These are phyloP conservation scores for Anisodus acutangulus DNA, from an alignment of 257 asterid genomes.

Conservation along the genomic window DNA sequence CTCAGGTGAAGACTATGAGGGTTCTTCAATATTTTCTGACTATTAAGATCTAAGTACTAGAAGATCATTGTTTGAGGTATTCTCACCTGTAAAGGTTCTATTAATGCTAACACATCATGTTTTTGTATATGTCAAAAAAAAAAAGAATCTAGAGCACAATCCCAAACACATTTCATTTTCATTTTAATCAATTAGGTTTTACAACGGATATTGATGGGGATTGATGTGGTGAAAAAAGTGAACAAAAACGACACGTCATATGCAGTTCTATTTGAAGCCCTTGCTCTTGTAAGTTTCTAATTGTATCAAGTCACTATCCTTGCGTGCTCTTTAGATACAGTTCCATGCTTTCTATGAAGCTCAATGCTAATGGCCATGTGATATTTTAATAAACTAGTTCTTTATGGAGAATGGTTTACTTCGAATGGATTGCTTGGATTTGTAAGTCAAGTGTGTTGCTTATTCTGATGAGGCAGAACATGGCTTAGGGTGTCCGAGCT, in stretches of 20 bases:
- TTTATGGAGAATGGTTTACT: no score
- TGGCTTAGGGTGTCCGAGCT: no score
- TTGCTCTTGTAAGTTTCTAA: conserved; percentile 78
- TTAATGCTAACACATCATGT: conserved; percentile 3
- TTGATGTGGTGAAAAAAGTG: conserved; percentile 98
- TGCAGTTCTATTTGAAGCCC: conserved; percentile 99
- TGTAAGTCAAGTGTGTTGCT: no score
- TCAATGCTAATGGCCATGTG: conserved; percentile 12
- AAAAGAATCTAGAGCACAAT: not conserved
- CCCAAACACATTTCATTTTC: not conserved
- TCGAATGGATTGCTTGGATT: no score
- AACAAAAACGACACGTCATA: conserved; percentile 99
- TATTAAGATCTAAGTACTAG: conserved; percentile 93
- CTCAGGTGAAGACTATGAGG: conserved; percentile 98
- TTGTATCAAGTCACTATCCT: no score
- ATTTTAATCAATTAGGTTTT: conserved; percentile 63
- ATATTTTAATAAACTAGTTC: no score
- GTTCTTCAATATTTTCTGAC: conserved; percentile 99
- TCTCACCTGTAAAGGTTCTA: conserved; percentile 27
- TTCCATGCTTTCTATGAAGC: conserved; percentile 6
- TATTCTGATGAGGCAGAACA: no score
- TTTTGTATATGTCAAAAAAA: not conserved
- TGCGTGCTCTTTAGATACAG: no score
- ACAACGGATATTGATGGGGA: conserved; percentile 97
- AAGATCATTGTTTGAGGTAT: conserved; percentile 96